Evolutionary conservation across 768 basidiomycete genomes (phyloP).

Genomic region (Pleurotus tuber-regium): DNA sequence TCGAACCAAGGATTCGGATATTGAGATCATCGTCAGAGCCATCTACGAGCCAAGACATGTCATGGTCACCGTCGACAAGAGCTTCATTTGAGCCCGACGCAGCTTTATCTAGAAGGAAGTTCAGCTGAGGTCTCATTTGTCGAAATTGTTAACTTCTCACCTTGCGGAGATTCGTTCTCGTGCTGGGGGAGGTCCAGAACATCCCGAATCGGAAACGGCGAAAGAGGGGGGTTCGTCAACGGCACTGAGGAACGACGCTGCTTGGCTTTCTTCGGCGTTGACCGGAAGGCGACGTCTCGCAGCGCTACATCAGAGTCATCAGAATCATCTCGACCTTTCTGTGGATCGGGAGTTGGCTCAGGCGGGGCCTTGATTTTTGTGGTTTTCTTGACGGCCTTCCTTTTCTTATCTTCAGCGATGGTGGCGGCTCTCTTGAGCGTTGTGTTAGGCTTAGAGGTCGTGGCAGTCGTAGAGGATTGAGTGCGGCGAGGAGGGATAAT

Average conservation of each 20-base stretch:
- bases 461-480: conserved; percentile 38
- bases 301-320: too few species aligned
- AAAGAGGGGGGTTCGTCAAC: not conserved
- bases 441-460: conserved; percentile 30
- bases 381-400: conserved; percentile 21
- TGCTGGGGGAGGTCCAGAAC: not conserved
- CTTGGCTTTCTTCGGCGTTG: not conserved
- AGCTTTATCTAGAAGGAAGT: too few species aligned
- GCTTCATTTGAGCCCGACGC: conserved; percentile 25
- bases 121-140: too few species aligned
- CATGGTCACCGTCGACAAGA: conserved; percentile 19
- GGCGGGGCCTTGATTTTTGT: not conserved
- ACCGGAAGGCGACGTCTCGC: too few species aligned
- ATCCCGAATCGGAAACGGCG: not conserved
- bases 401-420: conserved; percentile 33
- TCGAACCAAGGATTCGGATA: conserved; percentile 49
- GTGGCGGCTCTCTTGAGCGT: conserved; percentile 40
- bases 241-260: not conserved
- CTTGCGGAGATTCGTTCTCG: not conserved
- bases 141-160: not conserved
- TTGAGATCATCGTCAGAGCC: conserved; percentile 55
- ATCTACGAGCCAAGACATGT: conserved; percentile 66
- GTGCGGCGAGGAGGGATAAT: conserved; percentile 49
- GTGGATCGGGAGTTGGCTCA: not conserved
- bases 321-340: not conserved